A percentile compares a stretch with the other conserved stretches of the same genome.
Evolutionary conservation across 495 filamentous ascomycete species (phyloP).

Genomic region (Penicillium cataractarum): DNA sequence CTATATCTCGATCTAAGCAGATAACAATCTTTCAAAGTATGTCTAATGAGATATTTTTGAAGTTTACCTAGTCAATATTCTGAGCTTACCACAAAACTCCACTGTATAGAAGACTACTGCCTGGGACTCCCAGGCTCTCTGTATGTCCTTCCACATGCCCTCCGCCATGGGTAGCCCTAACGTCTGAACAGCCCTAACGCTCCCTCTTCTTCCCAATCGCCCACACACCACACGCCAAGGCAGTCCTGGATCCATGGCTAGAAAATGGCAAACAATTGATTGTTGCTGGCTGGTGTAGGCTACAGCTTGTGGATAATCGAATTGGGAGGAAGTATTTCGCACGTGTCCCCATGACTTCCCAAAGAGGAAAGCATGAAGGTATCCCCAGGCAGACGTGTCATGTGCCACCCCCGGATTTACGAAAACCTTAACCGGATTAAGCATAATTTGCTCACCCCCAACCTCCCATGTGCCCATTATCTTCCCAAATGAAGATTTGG

Average conservation of each 20-base stretch:
- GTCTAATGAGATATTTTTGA: too few species aligned
- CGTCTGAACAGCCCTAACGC: neutral
- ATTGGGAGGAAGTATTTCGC: neutral
- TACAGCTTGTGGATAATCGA: neutral
- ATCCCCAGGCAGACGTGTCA: neutral
- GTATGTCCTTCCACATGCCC: neutral
- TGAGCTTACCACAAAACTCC: too few species aligned
- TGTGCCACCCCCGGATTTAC: neutral
- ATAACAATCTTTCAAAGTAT: too few species aligned
- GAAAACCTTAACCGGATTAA: neutral
- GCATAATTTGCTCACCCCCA: neutral
- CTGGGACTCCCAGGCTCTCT: too few species aligned
- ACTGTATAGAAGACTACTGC: too few species aligned
- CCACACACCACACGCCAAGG: neutral
- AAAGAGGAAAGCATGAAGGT: neutral
- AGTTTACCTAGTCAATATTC: too few species aligned
- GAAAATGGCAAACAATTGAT: neutral
- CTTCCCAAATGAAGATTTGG: neutral
- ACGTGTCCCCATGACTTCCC: neutral
- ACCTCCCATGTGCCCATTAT: neutral
- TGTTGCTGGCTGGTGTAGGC: neutral
- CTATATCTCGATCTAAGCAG: too few species aligned
- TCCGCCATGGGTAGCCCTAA: neutral
- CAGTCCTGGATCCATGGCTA: neutral
- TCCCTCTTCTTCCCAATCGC: neutral